Evolutionary conservation across 75 land plant genomes (phyloP), one percentile per base, ranked within the genome.

Genomic region (Cupressus sempervirens): DNA sequence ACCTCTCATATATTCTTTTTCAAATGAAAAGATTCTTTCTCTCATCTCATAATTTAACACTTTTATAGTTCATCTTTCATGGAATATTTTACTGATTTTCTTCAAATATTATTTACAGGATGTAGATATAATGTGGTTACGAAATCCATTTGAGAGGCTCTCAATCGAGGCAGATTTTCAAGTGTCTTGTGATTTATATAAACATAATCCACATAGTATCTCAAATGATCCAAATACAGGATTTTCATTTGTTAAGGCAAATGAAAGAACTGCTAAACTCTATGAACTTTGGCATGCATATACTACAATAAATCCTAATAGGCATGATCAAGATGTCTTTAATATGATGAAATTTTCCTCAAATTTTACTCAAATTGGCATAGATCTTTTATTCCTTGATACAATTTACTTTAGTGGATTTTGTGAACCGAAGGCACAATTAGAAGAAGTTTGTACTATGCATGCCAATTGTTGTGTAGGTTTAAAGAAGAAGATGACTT

Each of bases 61-160:
- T 38, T 38, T 38, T 38, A 38, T 38, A 38, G 40, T 38, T 38
- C 40, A 38, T 38, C 40, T 38, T 38, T 38, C 40, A 1, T 38
- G 40, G 40, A 38, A 50, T 0, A 50, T 50, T 50, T 1, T 12
- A 50, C 53, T 50, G 13, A 50, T 13, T 50, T 11, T 50, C 12
- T 50, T 12, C 14, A 50, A 50, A 50, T 50, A 3, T 77, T 30
- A 48, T 76, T n/a, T 82, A 58, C 90, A 95, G 98, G 98, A 96
- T 80, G 89, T 89, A 40, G 98, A 96, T 88, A 88, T 96, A 9
- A 41, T 95, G 85, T 96, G 98, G 98, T 82, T 96, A 82, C 89
- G 95, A 41, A 88, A 96, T 83, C 98, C 98, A 48, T 92, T 96
- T 75, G 29, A 53, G 18, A 87, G 48, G 30, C 77, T 94, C 5